Evolutionary conservation across 495 filamentous ascomycete species (phyloP).

Genomic region (Elaphomyces granulatus): DNA sequence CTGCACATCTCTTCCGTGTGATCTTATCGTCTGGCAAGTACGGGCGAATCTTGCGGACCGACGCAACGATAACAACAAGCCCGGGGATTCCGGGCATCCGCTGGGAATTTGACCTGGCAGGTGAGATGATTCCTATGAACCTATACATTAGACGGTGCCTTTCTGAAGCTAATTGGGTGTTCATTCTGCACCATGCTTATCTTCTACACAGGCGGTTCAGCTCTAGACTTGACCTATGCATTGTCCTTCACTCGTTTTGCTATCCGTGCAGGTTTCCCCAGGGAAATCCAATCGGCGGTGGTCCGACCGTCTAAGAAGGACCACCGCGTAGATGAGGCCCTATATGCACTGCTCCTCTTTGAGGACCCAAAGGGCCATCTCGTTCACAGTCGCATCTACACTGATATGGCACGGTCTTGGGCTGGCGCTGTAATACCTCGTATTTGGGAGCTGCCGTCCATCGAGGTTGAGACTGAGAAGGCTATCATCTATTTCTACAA

Average conservation of each 20-base stretch:
- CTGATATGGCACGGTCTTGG: conserved; percentile 16
- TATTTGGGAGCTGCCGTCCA: conserved; percentile 19
- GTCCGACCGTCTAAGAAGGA: conserved; percentile 10
- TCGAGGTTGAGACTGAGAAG: conserved; percentile 24
- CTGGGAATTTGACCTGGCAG: conserved; percentile 38
- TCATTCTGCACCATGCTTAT: neutral
- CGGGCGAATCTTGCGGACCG: conserved; percentile 14
- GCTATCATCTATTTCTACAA: conserved; percentile 23
- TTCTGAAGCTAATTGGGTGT: neutral
- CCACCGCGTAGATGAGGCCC: conserved; percentile 18
- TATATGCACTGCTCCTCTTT: conserved; percentile 18
- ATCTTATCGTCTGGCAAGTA: conserved; percentile 20
- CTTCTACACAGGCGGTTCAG: conserved; percentile 11
- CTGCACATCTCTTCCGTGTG: conserved; percentile 20
- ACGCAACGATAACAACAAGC: conserved; percentile 12
- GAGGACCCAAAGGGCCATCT: conserved; percentile 5
- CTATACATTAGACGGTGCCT: neutral
- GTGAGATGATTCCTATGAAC: too few species aligned
- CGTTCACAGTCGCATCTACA: conserved; percentile 13
- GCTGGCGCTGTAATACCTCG: conserved; percentile 12
- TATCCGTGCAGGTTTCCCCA: conserved; percentile 6
- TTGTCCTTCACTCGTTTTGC: conserved; percentile 15
- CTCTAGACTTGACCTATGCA: conserved; percentile 15
- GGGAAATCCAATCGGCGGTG: conserved; percentile 7
- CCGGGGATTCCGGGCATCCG: conserved; percentile 26